Evolutionary conservation across 345 rosid genomes (phyloP).

Genomic region (Ceriops tagal): DNA sequence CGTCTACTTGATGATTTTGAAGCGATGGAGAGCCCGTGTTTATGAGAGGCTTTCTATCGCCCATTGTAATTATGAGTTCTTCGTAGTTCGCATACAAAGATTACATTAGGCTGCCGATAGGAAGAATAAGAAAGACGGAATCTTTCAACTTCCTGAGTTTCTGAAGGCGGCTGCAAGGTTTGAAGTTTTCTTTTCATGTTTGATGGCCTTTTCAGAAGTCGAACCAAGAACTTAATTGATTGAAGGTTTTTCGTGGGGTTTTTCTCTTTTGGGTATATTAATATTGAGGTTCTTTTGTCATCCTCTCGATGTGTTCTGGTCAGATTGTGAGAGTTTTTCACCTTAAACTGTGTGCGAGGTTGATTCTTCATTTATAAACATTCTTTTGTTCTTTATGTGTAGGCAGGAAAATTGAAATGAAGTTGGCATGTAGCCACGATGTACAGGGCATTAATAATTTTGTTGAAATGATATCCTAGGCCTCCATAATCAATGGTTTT

Average conservation of each 20-base stretch:
- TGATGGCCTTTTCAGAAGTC: neutral
- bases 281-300: neutral
- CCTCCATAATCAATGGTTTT: no score
- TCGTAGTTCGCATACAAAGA: neutral
- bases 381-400: neutral
- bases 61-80: neutral
- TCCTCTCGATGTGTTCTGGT: neutral
- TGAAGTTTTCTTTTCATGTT: neutral
- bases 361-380: neutral
- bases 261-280: neutral
- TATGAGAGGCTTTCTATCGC: neutral
- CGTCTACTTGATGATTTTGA: slow-evolving; percentile 4
- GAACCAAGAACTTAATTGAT: neutral
- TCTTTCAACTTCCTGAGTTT: neutral
- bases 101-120: neutral
- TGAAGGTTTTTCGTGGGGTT: neutral
- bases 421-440: no score
- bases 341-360: neutral
- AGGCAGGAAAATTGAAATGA: no score
- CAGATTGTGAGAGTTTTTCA: neutral
- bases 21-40: neutral
- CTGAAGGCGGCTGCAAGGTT: neutral
- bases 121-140: neutral
- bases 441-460: no score
- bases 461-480: no score